Evolutionary conservation across 306 rosid species (phyloP).

Genomic region (Castanea crenata): DNA sequence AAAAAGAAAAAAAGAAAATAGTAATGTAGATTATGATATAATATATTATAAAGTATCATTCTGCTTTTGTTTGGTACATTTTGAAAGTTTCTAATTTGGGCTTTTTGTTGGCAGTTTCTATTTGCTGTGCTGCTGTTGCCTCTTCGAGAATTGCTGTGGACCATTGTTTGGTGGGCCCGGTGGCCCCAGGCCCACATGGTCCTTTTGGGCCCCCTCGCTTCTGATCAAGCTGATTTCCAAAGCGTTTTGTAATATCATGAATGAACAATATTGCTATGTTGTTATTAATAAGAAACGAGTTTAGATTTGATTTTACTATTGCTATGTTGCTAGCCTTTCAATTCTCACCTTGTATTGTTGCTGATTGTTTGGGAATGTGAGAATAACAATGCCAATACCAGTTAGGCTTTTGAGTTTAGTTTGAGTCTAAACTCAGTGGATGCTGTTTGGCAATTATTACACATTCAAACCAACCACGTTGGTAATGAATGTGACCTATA

Average conservation of each 20-base stretch:
- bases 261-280: not conserved
- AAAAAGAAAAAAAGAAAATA: not conserved
- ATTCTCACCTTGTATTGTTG: not conserved
- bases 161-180: conserved; percentile 48
- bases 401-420: not conserved
- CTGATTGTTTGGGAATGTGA: not conserved
- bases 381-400: not conserved
- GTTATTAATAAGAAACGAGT: not conserved
- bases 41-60: too few species aligned
- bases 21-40: too few species aligned
- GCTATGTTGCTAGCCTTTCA: not conserved
- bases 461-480: not conserved
- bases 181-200: conserved; percentile 17
- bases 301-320: not conserved
- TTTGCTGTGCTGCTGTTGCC: conserved; percentile 60
- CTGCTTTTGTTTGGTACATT: too few species aligned
- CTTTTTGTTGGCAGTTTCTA: conserved; percentile 30
- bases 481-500: too few species aligned
- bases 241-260: not conserved
- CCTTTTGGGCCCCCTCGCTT: conserved; percentile 35
- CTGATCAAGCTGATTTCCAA: conserved; percentile 11
- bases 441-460: not conserved
- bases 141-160: conserved; percentile 50
- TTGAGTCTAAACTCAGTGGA: not conserved
- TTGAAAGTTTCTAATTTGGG: not conserved